Conservation (phyloP, 2,329 filamentous ascomycete species). For the Cladophialophora yegresii region DNA sequence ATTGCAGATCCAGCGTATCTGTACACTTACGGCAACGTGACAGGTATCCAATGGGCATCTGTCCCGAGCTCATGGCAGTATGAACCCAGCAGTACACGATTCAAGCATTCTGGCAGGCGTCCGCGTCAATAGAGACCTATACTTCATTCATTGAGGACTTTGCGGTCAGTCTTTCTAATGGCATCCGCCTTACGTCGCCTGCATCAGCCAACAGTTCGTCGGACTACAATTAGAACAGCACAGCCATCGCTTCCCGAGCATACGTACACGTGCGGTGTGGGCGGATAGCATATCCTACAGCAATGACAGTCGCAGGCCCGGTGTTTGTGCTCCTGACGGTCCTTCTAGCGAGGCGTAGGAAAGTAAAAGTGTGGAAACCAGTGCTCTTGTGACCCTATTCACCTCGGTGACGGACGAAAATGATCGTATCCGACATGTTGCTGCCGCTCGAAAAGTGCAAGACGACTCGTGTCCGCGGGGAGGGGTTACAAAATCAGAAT, state of each 20-base stretch:
- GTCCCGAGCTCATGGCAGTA: not conserved
- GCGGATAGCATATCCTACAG: not conserved
- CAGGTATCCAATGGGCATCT: not conserved
- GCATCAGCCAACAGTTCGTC: not conserved
- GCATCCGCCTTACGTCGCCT: not conserved
- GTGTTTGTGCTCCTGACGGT: not conserved
- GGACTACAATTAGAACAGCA: not conserved
- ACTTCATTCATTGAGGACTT: conserved; percentile 1
- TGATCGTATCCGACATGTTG: not conserved
- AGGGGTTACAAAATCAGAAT: not conserved
- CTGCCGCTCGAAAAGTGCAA: not conserved
- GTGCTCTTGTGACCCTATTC: conserved; percentile 1
- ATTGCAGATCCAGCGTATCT: not conserved
- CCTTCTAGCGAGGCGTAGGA: not conserved
- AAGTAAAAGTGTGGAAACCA: not conserved
- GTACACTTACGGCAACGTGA: conserved; percentile 1
- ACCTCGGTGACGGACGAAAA: not conserved
- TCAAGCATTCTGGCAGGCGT: conserved; percentile 2
- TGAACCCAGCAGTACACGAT: not conserved
- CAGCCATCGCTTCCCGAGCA: not conserved
- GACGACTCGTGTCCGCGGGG: not conserved
- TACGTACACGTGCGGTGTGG: conserved; percentile 1
- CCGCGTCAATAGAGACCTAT: not conserved
- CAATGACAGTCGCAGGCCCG: not conserved
- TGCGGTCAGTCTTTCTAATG: not conserved